Base-by-base conservation (phyloP, 2,329 filamentous ascomycete species). In the Colletotrichum tropicicola region DNA sequence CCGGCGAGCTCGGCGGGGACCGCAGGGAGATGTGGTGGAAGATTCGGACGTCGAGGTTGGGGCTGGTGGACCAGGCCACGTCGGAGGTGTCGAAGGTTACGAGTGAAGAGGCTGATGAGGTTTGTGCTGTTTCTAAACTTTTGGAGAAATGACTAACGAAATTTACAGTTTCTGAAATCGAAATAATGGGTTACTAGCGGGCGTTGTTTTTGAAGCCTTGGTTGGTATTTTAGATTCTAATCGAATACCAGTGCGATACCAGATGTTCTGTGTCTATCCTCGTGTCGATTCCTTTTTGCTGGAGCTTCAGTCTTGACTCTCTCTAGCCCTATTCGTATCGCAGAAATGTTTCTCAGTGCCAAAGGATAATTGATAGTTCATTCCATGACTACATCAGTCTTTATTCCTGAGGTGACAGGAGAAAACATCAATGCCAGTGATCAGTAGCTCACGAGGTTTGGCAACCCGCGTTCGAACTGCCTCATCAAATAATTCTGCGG, bases 11-110 rank as follows among this genome's bases (percentile, higher is more conserved):
- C 3, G 89, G 90, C 37, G 94, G 93, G 0, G 91, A 97, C 71
- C 83, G 93, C 57, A 86, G 86, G 68, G 93, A 97, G 72, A 89
- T 98, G 79, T 98, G 94, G 94, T 92, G 88, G 80, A 82, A 86
- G 69, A 79, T 97, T 23, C 85, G 90, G 70, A 86, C 82, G 63
- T 87, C 84, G 43, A 87, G 83, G 69, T 79, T 97, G 59, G 92
- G 94, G 0, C 80, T 97, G 73, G 89, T 98, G 70, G 89, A 92
- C 68, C 81, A 83, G 55, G 83, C 79, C 49, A 81, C 88, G 71
- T 87, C 85, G 3, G 88, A 91, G 44, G 80, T 83, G 17, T 94
- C 91, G 1, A 82, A 87, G 28, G 87, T 94, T 5, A 87, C 85
- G 0, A 85, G 88, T 54, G 88, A 92, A 45, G 91, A 94, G 71